Evolutionary conservation across 2,329 filamentous ascomycete species (phyloP), one percentile per base, ranked within the genome.

Genomic region (Aspergillus brunneoviolaceus): DNA sequence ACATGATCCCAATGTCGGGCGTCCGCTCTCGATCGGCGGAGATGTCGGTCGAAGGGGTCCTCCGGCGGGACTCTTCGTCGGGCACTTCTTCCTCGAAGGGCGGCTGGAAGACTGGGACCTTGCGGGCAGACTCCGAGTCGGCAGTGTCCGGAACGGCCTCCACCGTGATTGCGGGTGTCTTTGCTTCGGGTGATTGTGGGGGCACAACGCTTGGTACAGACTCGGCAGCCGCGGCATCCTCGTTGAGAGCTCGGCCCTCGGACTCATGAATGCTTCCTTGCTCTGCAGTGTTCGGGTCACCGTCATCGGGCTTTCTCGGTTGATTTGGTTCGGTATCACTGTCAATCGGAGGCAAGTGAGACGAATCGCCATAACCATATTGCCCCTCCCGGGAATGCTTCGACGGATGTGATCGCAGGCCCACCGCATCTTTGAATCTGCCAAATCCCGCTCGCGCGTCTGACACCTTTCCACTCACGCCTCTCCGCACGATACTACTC

Each of bases 381-480:
- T 63, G 42, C 7, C 67, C 70, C 6, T 79, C 77, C 63, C 74
- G 76, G 11, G 72, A 67, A 50, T 70, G 67, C 55, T 74, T 77
- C 49, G 75, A 72, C 48, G 77, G 71, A 65, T 80, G 76, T 23
- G 74, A 77, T 23, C 77, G 77, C 48, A 75, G 70, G 27, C 91
- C 90, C 39, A 96, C 89, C 2, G 88, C 91, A 71, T 94, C 92
- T 70, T 93, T 93, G 73, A 97, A 92, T 39, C 91, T 87, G 1
- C 90, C 90, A 58, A 96, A 83, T 0, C 92, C 92, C 58, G 89
- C 92, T 51, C 89, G 87, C 50, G 92, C 90, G 74, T 96, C 92
- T 63, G 85, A 90, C 72, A 91, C 89, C 65, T 89, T 89, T 5
- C 86, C 90, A 2, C 89, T 89, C 16, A 95, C 90, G 61, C 88